Evolutionary conservation across 148 eudicot genomes (phyloP), one percentile per base, ranked within the genome.

Genomic region (Mesembryanthemum crystallinum): DNA sequence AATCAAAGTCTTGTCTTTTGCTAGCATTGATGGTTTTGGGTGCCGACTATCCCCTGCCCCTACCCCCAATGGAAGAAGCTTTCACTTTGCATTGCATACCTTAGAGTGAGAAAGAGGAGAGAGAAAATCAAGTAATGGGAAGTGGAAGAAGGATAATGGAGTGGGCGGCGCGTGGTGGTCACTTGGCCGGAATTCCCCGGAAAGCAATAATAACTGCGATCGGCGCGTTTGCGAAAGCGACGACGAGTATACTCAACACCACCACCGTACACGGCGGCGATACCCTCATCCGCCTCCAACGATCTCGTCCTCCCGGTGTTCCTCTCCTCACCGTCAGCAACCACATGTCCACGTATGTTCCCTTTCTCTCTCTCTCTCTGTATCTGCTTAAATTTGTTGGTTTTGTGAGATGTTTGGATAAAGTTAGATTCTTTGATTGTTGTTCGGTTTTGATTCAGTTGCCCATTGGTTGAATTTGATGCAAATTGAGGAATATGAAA

Each of bases 301-400:
- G 91, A 24, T 83, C 84, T 76, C 91, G 98, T 4, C 92, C 96
- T 63, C 78, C 80, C 60, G 87, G 86, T 61, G 85, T 92, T 21
- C 97, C 98, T 23, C 96, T 94, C 69, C 76, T 94, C 83, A 94
- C 97, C 71, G 92, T 94, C 82, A 92, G 97, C 88, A 94, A 94
- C 60, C 98, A 94, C 84, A 87, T 94, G 91, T 94, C 98, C 84
- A 94, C 98, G 97, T 94, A 37, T 42, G 78, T 77, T 65, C 45
- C 33, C 62, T 43, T 12, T 63, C 59, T 52, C 47, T 37, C 67
- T 47, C 29, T 25, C 15, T 43, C 25, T 25, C 33, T 49, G 24
- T 23, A 6, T 39, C n/a, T 25, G 20, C 27, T 30, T 11, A 17
- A 21, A 21, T 6, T 15, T 73, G 21, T 23, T 13, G 13, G 39